Percentiles rank a stretch among this genome's conserved stretches.
These are phyloP conservation scores for Yamadazyma blattariae DNA, from an alignment of 1,139 yeast genomes.

Conservation along the genomic window DNA sequence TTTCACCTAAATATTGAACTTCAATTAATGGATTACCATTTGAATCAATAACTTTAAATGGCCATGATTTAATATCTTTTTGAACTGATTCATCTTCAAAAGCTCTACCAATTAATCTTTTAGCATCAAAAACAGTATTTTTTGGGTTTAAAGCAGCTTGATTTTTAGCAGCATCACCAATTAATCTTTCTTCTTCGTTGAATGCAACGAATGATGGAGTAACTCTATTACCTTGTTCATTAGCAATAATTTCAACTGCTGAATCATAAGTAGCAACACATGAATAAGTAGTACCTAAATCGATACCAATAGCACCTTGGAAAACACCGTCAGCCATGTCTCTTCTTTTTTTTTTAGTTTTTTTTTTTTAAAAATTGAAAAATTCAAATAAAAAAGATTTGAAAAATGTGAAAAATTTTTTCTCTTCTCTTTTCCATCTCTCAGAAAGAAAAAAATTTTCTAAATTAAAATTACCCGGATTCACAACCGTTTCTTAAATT, in stretches of 20 bases:
- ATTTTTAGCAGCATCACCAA: constrained; percentile 99
- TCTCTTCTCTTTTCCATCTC: constrained; percentile 12
- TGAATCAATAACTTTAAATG: constrained; percentile 53
- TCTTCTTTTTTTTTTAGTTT: constrained; percentile 9
- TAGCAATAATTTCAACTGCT: constrained; percentile 64
- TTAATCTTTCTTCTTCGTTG: constrained; percentile 95
- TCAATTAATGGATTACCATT: constrained; percentile 87
- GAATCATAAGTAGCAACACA: constrained; percentile 82
- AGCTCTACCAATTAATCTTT: constrained; percentile 71
- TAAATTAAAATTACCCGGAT: constrained; percentile 6
- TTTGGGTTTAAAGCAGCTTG: constrained; percentile 97
- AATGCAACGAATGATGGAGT: constrained; percentile 98
- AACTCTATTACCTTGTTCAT: constrained; percentile 63
- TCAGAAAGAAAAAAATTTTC: constrained; percentile 10
- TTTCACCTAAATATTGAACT: constrained; percentile 93
- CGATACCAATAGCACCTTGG: constrained; percentile 94
- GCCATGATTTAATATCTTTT: constrained; percentile 43
- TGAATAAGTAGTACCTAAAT: constrained; percentile 82
- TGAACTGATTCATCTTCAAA: constrained; percentile 43
- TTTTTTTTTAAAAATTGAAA: constrained; percentile 13
- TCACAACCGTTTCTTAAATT: background rate
- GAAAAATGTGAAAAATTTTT: constrained; percentile 15
- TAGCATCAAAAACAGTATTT: constrained; percentile 96
- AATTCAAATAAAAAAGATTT: constrained; percentile 6
- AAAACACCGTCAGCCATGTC: constrained; percentile 98